These are phyloP conservation scores for Debaryomycetaceae sp. DNA, from an alignment of 1,139 yeast genomes.

Conservation along the genomic window DNA sequence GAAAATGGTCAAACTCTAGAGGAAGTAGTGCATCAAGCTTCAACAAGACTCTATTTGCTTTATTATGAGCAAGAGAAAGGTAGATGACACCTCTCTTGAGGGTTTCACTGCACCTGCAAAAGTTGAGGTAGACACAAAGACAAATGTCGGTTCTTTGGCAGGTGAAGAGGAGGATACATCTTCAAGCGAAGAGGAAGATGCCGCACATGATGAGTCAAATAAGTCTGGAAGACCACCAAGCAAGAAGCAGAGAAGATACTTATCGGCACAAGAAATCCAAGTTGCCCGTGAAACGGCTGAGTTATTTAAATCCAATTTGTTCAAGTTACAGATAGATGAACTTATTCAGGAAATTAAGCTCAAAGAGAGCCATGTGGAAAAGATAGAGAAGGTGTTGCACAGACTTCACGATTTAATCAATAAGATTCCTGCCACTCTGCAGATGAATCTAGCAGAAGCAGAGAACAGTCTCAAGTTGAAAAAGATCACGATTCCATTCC, in stretches of 20 bases:
- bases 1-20: slow-evolving; percentile 6
- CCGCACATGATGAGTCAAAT: slow-evolving; percentile 11
- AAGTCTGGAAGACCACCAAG: slow-evolving; percentile 18
- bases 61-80: slow-evolving; percentile 1
- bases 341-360: slow-evolving; percentile 72
- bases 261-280: slow-evolving; percentile 83
- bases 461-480: slow-evolving; percentile 44
- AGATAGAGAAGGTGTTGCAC: slow-evolving; percentile 75
- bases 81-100: slow-evolving; percentile 4
- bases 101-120: slow-evolving; percentile 10
- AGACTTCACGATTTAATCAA: slow-evolving; percentile 69
- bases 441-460: slow-evolving; percentile 52
- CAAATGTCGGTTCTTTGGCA: slow-evolving; percentile 2
- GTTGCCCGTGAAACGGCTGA: slow-evolving; percentile 92
- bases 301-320: slow-evolving; percentile 87
- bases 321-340: slow-evolving; percentile 92
- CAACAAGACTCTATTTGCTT: neutral
- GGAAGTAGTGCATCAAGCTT: slow-evolving; percentile 8
- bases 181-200: slow-evolving; percentile 10
- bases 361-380: slow-evolving; percentile 62
- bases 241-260: slow-evolving; percentile 38
- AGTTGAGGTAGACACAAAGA: slow-evolving; percentile 12
- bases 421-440: slow-evolving; percentile 53
- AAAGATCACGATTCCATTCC: slow-evolving; percentile 70
- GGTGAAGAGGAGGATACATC: slow-evolving; percentile 12